phyloP scores from a whole-genome alignment of 345 rosid species.

The Ricinus communis region DNA sequence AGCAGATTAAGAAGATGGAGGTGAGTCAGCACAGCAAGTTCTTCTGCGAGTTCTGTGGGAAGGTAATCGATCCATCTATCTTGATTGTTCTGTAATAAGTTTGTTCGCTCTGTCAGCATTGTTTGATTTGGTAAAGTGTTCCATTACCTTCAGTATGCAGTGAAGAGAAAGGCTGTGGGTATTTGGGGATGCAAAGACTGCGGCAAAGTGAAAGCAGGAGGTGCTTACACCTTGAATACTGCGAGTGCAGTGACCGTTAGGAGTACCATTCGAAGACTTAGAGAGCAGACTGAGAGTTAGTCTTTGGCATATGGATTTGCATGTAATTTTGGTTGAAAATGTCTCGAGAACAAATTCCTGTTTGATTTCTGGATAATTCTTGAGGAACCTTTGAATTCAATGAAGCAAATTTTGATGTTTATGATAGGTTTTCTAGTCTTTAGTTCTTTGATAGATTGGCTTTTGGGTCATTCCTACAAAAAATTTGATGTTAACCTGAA shows the following conservation, averaged over 20 bases:
- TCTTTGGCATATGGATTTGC: background rate
- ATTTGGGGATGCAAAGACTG: conserved; percentile 99
- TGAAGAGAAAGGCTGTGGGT: conserved; percentile 94
- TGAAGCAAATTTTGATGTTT: background rate
- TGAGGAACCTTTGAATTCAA: background rate
- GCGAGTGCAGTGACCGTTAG: conserved; percentile 88
- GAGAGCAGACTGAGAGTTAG: conserved; percentile 91
- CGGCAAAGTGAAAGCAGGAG: conserved; percentile 93
- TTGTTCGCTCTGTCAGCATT: background rate
- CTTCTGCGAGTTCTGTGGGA: conserved; percentile 83
- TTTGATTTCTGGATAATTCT: background rate
- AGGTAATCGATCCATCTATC: conserved; percentile 36
- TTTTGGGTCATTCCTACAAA: no score
- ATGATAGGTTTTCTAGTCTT: no score
- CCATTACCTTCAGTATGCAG: conserved; percentile 56
- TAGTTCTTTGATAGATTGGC: no score
- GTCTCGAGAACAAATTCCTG: background rate
- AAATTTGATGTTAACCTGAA: no score
- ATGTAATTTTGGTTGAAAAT: background rate
- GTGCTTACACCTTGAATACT: conserved; percentile 93
- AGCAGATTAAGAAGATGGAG: conserved; percentile 85
- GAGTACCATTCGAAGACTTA: conserved; percentile 89
- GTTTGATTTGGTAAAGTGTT: background rate
- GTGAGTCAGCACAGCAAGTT: conserved; percentile 78
- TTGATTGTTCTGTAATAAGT: background rate